Evolutionary conservation across 345 rosid species (phyloP), one percentile per base, ranked within the genome.

Genomic region (Zanthoxylum bungeanum): DNA sequence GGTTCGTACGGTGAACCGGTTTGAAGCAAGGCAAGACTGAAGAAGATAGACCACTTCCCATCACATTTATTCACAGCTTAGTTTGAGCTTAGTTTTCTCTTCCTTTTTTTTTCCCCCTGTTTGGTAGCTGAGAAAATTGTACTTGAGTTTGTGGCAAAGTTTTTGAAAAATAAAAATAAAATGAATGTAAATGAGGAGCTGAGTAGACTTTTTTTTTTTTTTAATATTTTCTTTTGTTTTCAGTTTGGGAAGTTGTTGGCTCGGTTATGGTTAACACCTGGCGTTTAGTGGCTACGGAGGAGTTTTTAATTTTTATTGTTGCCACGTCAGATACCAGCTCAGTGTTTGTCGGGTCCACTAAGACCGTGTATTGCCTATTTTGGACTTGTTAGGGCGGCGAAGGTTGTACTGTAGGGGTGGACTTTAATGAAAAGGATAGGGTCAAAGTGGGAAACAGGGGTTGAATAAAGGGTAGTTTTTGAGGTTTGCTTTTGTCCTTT

Each of bases 31-130:
- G 90, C 55, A 80, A 70, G 84, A 87, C 73, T 80, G n/a, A n/a
- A n/a, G 85, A 77, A 74, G 96, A 94, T 77, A 92, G 80, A 78
- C 97, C 93, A 79, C 92, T 86, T 80, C 98, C 98, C 98, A 94
- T 94, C 95, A 89, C 98, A 94, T 88, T 92, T 89, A 93, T n/a
- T 76, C 80, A 78, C 86, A 53, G 73, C 28, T 25, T 27, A 8
- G 21, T 63, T 40, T 16, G 7, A 19, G 49, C 46, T 44, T 44
- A 12, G 2, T 14, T 44, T 12, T 3, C 14, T 44, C 14, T 39
- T 42, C 4, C 79, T 33, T 64, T 46, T 60, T 73, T 44, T 63
- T 31, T 27, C 31, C n/a, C n/a, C 47, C 74, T 58, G 77, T 71
- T 71, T 57, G 79, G 81, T 30, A 64, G 66, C 72, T 55, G 33